A percentile compares a stretch with the other conserved stretches of the same genome.
Evolutionary conservation across 257 asterid species (phyloP).

Genomic region (Primulina eburnea): DNA sequence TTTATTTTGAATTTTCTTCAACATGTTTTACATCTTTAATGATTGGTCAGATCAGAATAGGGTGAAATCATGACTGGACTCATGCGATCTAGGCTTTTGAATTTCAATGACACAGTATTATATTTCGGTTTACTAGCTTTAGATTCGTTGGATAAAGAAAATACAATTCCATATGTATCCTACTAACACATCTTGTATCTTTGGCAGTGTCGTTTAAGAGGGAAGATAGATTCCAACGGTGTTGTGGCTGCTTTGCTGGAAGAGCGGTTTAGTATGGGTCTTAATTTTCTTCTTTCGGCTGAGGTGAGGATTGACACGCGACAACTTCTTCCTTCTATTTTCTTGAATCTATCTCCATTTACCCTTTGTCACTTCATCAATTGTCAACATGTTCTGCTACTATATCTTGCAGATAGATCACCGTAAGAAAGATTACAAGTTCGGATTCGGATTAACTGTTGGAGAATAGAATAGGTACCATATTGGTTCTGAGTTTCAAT

Average conservation of each 20-base stretch:
- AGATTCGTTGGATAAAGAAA: neutral
- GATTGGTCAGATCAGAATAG: neutral
- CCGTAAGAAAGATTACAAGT: constrained; percentile 80
- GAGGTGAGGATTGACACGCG: constrained; percentile 51
- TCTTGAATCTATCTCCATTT: constrained; percentile 1
- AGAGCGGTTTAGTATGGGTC: constrained; percentile 84
- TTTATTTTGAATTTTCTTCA: neutral
- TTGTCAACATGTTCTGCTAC: constrained; percentile 12
- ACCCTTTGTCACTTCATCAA: neutral
- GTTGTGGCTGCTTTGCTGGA: constrained; percentile 69
- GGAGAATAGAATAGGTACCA: constrained; percentile 55
- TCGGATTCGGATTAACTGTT: constrained; percentile 77
- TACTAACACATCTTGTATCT: constrained; percentile 2
- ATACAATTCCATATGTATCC: neutral
- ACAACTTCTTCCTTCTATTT: neutral
- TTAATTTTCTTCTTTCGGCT: constrained; percentile 86
- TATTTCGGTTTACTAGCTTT: neutral
- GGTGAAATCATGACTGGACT: neutral
- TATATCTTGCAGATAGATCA: constrained; percentile 64
- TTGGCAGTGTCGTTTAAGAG: constrained; percentile 85
- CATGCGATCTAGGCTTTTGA: constrained; percentile 4
- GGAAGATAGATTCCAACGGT: constrained; percentile 87
- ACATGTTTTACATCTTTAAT: constrained; percentile 5
- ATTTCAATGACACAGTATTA: neutral
- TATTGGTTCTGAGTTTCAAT: constrained; percentile 8